Percentiles rank a stretch among this genome's conserved stretches.
Conservation (phyloP, 257 asterid genomes). For the Avicennia marina region DNA sequence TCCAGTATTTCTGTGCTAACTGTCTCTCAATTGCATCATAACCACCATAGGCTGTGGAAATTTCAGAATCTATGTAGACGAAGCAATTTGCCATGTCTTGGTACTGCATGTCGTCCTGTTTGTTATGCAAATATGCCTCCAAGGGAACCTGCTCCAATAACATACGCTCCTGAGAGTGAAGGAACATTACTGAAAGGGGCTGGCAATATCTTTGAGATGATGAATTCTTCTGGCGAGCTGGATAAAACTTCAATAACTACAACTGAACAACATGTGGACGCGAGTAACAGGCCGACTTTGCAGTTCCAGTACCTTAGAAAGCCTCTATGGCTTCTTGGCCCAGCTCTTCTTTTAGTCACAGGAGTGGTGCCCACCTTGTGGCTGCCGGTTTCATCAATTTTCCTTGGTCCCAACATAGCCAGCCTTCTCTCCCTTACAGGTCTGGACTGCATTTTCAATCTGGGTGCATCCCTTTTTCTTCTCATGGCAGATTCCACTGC, state of each 20-base stretch:
- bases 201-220: slow-evolving; percentile 51
- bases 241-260: slow-evolving; percentile 30
- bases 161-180: slow-evolving; percentile 46
- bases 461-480: slow-evolving; percentile 86
- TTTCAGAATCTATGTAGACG: slow-evolving; percentile 25
- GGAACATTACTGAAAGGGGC: slow-evolving; percentile 35
- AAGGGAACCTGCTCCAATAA: slow-evolving; percentile 69
- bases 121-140: slow-evolving; percentile 46
- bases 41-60: slow-evolving; percentile 24
- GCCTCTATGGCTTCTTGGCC: slow-evolving; percentile 86
- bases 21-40: slow-evolving; percentile 26
- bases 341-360: slow-evolving; percentile 64
- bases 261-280: slow-evolving; percentile 26
- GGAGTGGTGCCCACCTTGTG: slow-evolving; percentile 91
- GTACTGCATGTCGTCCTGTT: slow-evolving; percentile 11
- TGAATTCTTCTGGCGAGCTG: slow-evolving; percentile 39
- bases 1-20: slow-evolving; percentile 27
- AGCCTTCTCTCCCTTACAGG: slow-evolving; percentile 90
- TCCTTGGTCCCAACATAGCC: slow-evolving; percentile 90
- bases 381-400: slow-evolving; percentile 79
- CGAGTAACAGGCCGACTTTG: slow-evolving; percentile 20
- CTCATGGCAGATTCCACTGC: slow-evolving; percentile 86
- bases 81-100: slow-evolving; percentile 10
- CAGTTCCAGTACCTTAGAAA: slow-evolving; percentile 37
- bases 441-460: slow-evolving; percentile 91